Evolutionary conservation across 495 filamentous ascomycete genomes (phyloP), one percentile per base, ranked within the genome.

Genomic region (Melanomma pulvis-pyrius): DNA sequence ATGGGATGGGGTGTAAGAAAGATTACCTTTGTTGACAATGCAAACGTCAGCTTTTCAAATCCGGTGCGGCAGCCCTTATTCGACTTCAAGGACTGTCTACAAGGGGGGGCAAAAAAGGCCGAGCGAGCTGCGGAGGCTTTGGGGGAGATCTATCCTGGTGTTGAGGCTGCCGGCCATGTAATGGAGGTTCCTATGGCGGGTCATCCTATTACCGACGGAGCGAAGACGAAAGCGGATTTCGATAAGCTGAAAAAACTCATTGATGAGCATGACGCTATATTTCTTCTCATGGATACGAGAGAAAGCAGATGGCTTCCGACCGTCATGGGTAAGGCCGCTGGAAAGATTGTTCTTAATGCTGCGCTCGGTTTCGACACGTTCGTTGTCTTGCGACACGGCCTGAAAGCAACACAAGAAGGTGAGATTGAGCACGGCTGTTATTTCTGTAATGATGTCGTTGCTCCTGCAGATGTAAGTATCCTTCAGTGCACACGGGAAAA

Each of bases 371-470:
- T 98, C 74, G 94, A 98, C 78, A 92, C 91, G 0, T 98, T 91
- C 74, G 92, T 98, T 19, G 92, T 96, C 34, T 97, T 98, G 94
- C 84, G 94, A 68, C 94, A 98, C 77, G 94, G 94, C 8, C 77
- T 90, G 15, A 76, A 76, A 55, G 63, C 67, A 21, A 53, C 69
- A 13, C 59, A 78, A 49, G 72, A 73, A 25, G 81, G 83, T 21
- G 86, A 80, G 25, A 80, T 85, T 25, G 88, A 92, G 62, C 82
- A 97, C 26, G 94, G 94, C 12, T 98, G 94, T 72, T 98, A 98
- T 74, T 98, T 97, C 75, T 98, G 94, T 79, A 97, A 96, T 73
- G 94, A 98, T 75, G 93, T 98, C 47, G 94, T 98, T 30, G 91
- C 92, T 47, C 94, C 94, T 28, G 89, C 88, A 68, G 92, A 98